Evolutionary conservation across 2,329 filamentous ascomycete genomes (phyloP).

Genomic region (Botrytis aclada): DNA sequence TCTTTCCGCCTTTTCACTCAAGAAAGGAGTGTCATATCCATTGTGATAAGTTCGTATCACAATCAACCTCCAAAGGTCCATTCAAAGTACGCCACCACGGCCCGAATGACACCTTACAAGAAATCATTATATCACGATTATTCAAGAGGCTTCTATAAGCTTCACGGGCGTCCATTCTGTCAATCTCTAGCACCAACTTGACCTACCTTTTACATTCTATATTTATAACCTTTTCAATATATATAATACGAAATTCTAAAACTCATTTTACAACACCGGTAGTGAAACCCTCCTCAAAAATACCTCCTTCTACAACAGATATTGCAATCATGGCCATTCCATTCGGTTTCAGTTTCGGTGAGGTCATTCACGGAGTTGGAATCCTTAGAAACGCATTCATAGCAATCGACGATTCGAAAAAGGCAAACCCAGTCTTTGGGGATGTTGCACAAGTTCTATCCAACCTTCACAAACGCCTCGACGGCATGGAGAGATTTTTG

Average conservation of each 20-base stretch:
- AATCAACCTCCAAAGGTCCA: neutral
- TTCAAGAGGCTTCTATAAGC: conserved; percentile 17
- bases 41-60: conserved; percentile 14
- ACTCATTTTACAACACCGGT: neutral
- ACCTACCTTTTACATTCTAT: conserved; percentile 3
- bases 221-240: neutral
- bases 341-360: conserved; percentile 18
- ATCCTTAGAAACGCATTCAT: conserved; percentile 16
- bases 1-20: neutral
- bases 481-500: conserved; percentile 17
- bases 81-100: conserved; percentile 1
- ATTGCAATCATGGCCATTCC: conserved; percentile 15
- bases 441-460: conserved; percentile 16
- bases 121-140: conserved; percentile 17
- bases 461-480: conserved; percentile 12
- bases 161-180: conserved; percentile 16
- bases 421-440: conserved; percentile 8
- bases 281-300: neutral
- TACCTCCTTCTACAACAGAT: neutral
- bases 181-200: conserved; percentile 13
- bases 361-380: conserved; percentile 17
- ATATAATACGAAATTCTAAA: neutral
- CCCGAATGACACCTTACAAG: conserved; percentile 19
- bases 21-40: neutral
- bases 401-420: conserved; percentile 12